Evolutionary conservation across 2,329 filamentous ascomycete genomes (phyloP), one percentile per base, ranked within the genome.

Genomic region (Grosmannia huntii): DNA sequence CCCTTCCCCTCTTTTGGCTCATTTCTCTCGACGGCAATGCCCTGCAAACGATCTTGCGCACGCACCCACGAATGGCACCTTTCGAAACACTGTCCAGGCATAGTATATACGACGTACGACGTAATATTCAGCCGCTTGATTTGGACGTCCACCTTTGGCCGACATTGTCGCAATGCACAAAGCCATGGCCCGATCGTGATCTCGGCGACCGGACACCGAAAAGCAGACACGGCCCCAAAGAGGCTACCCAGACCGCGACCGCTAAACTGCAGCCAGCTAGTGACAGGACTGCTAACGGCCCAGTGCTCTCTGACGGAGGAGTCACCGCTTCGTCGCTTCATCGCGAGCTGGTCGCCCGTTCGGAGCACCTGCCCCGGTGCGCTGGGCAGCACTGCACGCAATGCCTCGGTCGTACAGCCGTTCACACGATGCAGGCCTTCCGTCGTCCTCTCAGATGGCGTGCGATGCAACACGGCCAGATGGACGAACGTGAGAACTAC

Each of bases 401-500:
- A 38, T 38, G 36, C 36, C 14, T 38, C 31, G 14, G 12, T 38
- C 36, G 36, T 38, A 38, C 36, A 38, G 36, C 12, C 12, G 36
- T 38, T 38, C 36, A 38, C 36, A 38, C 36, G 23, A 50, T 25
- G 48, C 48, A 50, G 48, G 48, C 48, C 48, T 12, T 50, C 50
- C 14, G 49, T 21, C 12, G 25, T 31, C 23, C 27, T n/a, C 28
- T 14, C 28, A 33, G 52, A 36, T 55, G 36, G 38, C 48, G 49
- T 57, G 44, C 33, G 55, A 62, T 61, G 61, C 60, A 58, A 62
- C 61, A 57, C 57, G 49, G 51, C 57, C 49, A 59, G 61, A 60
- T 60, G 58, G 61, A 59, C 59, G 52, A 54, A 57, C 62, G 46
- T 38, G 60, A 61, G 44, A 23, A 46, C 44, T 9, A 4, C 44